These are phyloP conservation scores for Collariella sp. DNA, from an alignment of 495 filamentous ascomycete species.

Conservation along the genomic window DNA sequence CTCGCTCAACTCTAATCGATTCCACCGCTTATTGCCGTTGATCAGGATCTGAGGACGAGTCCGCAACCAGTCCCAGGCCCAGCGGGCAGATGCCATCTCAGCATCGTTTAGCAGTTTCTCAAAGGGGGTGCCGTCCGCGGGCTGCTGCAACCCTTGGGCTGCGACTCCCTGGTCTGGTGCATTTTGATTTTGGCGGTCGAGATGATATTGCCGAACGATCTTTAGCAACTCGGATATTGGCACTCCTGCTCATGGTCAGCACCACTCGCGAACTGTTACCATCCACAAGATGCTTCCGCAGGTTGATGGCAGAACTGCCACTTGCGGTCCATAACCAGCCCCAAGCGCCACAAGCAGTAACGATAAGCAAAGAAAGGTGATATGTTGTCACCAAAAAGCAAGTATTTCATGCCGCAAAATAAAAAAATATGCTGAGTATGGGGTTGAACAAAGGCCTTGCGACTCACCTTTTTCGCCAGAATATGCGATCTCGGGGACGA, in stretches of 20 bases:
- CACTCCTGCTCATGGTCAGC: constrained; percentile 20
- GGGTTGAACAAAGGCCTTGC: constrained; percentile 1
- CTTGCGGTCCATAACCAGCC: background rate
- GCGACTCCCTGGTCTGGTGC: constrained; percentile 1
- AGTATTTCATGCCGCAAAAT: background rate
- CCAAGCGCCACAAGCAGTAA: too few relatives aligned
- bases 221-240: constrained; percentile 21
- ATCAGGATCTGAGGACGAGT: constrained; percentile 36
- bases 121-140: constrained; percentile 11
- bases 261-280: background rate
- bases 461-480: constrained; percentile 61
- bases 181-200: constrained; percentile 8
- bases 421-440: background rate
- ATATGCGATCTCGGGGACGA: constrained; percentile 63
- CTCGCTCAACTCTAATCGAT: constrained; percentile 33
- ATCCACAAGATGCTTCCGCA: background rate
- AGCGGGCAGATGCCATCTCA: constrained; percentile 30
- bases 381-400: too few relatives aligned
- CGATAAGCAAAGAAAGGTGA: too few relatives aligned
- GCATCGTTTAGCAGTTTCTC: constrained; percentile 17
- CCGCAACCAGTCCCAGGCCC: constrained; percentile 40
- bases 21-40: constrained; percentile 32
- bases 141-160: background rate
- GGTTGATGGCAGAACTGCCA: background rate
- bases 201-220: constrained; percentile 26